phyloP scores from a whole-genome alignment of 106 monocot species.

The Chionographis japonica region DNA sequence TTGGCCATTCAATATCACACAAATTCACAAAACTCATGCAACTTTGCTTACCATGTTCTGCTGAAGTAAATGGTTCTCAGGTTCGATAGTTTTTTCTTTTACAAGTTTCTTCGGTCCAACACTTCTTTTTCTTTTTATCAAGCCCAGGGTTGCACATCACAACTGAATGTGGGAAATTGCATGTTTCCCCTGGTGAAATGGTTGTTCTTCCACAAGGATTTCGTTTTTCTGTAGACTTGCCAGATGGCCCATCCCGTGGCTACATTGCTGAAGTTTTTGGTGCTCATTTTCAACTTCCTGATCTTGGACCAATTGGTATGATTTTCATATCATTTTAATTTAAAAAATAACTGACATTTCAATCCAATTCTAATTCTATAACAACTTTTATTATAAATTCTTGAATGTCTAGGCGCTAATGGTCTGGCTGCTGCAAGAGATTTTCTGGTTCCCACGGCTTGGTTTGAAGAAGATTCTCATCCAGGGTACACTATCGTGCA shows the following conservation, averaged over 20 bases:
- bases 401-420: constrained; percentile 73
- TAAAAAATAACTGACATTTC: neutral
- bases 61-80: too few species aligned
- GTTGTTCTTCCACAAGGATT: constrained; percentile 95
- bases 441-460: constrained; percentile 83
- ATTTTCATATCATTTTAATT: neutral
- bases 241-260: constrained; percentile 92
- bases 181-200: constrained; percentile 85
- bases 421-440: constrained; percentile 86
- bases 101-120: neutral
- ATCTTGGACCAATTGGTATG: constrained; percentile 94
- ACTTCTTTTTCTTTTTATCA: constrained; percentile 26
- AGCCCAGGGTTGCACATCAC: constrained; percentile 74
- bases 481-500: constrained; percentile 77
- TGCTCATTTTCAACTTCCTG: constrained; percentile 93
- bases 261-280: constrained; percentile 97
- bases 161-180: constrained; percentile 92
- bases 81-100: neutral
- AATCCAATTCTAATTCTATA: neutral
- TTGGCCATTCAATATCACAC: neutral
- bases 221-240: constrained; percentile 76
- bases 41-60: neutral
- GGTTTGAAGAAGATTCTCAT: constrained; percentile 54
- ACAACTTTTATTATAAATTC: neutral
- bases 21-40: neutral